Evolutionary conservation across 345 rosid species (phyloP).

Genomic region (Geranium brycei): DNA sequence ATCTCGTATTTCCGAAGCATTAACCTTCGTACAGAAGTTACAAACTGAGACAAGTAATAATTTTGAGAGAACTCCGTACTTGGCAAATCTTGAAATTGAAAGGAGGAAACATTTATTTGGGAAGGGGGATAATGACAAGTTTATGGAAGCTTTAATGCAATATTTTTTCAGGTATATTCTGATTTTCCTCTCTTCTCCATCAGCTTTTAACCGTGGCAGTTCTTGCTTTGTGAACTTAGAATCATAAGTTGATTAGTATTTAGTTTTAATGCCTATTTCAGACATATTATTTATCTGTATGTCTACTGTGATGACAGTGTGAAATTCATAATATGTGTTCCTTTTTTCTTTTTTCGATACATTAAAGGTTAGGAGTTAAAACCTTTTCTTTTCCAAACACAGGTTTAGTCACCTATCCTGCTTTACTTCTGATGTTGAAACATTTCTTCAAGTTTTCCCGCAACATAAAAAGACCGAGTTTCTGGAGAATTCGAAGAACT

Average conservation of each 20-base stretch:
- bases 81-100: constrained; percentile 78
- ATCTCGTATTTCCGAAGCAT: constrained; percentile 56
- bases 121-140: constrained; percentile 41
- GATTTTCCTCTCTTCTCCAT: constrained; percentile 11
- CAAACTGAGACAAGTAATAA: constrained; percentile 34
- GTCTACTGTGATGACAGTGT: background rate
- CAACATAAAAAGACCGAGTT: constrained; percentile 42
- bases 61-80: constrained; percentile 51
- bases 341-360: background rate
- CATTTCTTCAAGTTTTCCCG: constrained; percentile 56
- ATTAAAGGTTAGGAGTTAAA: background rate
- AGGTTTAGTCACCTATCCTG: constrained; percentile 96
- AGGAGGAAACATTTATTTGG: constrained; percentile 66
- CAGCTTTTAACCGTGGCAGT: constrained; percentile 42
- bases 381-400: constrained; percentile 9
- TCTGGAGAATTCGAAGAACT: constrained; percentile 37
- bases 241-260: background rate
- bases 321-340: background rate
- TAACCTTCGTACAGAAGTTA: constrained; percentile 50
- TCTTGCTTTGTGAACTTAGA: background rate
- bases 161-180: constrained; percentile 52
- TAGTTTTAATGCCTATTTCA: background rate
- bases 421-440: constrained; percentile 68
- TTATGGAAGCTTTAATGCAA: constrained; percentile 47
- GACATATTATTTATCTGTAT: background rate